A percentile compares a stretch with the other conserved stretches of the same genome.
These are phyloP conservation scores for Candida xiaguanensis DNA, from an alignment of 805 yeast genomes.

Conservation along the genomic window DNA sequence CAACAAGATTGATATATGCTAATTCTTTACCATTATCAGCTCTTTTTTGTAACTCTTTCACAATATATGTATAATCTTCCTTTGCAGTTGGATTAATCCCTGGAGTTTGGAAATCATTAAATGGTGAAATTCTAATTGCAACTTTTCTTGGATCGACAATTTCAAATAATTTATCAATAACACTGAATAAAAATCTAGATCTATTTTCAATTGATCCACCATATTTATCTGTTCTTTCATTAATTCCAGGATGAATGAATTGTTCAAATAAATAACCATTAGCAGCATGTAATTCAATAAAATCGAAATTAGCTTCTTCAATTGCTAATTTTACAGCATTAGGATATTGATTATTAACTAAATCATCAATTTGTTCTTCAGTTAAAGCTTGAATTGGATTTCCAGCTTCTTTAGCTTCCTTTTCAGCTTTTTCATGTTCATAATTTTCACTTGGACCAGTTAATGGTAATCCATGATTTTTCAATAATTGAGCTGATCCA, in stretches of 20 bases:
- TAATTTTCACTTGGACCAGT: constrained; percentile 16
- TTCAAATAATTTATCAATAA: constrained; percentile 31
- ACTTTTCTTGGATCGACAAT: constrained; percentile 22
- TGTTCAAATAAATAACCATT: constrained; percentile 39
- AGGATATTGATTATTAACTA: constrained; percentile 18
- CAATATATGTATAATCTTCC: constrained; percentile 23
- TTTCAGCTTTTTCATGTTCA: constrained; percentile 14
- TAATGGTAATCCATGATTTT: constrained; percentile 18
- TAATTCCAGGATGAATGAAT: constrained; percentile 30
- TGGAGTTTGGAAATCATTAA: constrained; percentile 27
- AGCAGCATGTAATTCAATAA: constrained; percentile 38
- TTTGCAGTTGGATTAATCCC: constrained; percentile 26
- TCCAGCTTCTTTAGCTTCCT: constrained; percentile 16
- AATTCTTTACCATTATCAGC: constrained; percentile 23
- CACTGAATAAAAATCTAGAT: constrained; percentile 28
- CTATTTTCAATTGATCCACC: constrained; percentile 39
- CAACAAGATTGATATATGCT: constrained; percentile 35
- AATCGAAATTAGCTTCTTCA: constrained; percentile 34
- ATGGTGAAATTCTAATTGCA: constrained; percentile 35
- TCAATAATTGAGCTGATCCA: constrained; percentile 23
- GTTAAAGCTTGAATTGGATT: constrained; percentile 17
- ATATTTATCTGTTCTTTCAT: constrained; percentile 31
- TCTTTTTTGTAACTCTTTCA: constrained; percentile 28
- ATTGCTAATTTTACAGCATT: constrained; percentile 27
- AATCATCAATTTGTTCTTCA: constrained; percentile 19